These are phyloP conservation scores for Raddia guianensis DNA, from an alignment of 176 grass and related monocot species.

Conservation along the genomic window DNA sequence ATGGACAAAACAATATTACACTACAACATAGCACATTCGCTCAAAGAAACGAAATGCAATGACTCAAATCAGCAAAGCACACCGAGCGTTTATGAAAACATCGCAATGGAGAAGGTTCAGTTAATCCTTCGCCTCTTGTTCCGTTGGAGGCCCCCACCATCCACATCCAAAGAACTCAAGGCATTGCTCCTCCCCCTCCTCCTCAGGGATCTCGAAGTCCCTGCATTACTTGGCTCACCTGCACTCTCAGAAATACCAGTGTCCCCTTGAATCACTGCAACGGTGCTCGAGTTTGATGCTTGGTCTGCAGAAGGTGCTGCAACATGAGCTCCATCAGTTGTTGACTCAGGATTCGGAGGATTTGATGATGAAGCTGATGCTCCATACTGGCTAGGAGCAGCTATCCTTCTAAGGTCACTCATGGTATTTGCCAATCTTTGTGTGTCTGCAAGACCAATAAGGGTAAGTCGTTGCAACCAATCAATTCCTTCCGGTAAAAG, in stretches of 20 bases:
- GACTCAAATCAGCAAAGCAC: constrained; percentile 35
- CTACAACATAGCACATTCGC: constrained; percentile 23
- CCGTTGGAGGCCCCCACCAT: constrained; percentile 58
- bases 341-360: constrained; percentile 57
- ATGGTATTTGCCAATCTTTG: constrained; percentile 68
- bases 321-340: constrained; percentile 36
- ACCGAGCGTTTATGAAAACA: constrained; percentile 19
- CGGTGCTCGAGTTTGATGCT: constrained; percentile 84
- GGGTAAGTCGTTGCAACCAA: constrained; percentile 69
- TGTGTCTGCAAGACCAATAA: constrained; percentile 63
- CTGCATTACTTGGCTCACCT: constrained; percentile 58
- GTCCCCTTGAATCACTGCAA: constrained; percentile 83
- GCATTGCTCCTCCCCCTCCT: constrained; percentile 69
- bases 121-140: constrained; percentile 87
- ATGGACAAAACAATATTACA: constrained; percentile 27
- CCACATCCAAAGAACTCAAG: constrained; percentile 70
- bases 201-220: constrained; percentile 67
- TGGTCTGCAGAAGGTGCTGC: constrained; percentile 71
- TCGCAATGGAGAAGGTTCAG: constrained; percentile 39
- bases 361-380: constrained; percentile 62
- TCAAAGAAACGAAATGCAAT: constrained; percentile 37
- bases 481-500: constrained; percentile 69
- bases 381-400: constrained; percentile 55
- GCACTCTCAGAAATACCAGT: constrained; percentile 42
- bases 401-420: constrained; percentile 77